phyloP scores from a whole-genome alignment of 73 alveolate species.

The Paramecium primaurelia region DNA sequence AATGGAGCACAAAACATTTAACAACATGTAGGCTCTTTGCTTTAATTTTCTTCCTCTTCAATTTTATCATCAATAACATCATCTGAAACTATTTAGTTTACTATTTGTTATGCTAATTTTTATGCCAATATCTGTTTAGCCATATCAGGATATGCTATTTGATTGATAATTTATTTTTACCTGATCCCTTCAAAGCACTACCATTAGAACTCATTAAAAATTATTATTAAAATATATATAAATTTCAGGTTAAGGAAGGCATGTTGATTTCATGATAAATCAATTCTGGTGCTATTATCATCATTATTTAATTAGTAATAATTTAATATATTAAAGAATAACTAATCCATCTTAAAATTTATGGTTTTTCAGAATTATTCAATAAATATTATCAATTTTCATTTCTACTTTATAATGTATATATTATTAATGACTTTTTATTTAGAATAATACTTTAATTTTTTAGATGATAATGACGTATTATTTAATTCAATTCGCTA shows the following conservation, averaged over 20 bases:
- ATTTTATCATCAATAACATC: conserved; percentile 34
- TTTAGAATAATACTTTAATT: too few species aligned
- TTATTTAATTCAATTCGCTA: neutral
- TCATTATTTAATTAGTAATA: neutral
- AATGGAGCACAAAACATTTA: conserved; percentile 37
- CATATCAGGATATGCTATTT: neutral
- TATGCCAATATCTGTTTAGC: neutral
- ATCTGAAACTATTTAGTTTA: conserved; percentile 16
- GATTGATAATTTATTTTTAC: neutral
- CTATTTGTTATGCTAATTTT: conserved; percentile 15
- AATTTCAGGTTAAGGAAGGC: conserved; percentile 37
- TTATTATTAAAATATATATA: neutral
- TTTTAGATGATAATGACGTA: neutral
- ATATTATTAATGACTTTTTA: too few species aligned
- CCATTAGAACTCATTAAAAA: neutral
- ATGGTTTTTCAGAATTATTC: neutral
- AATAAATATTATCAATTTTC: neutral
- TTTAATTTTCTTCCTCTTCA: neutral
- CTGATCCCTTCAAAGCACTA: neutral
- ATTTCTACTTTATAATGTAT: neutral
- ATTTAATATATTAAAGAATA: neutral
- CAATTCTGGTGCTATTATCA: conserved; percentile 4
- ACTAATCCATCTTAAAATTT: neutral
- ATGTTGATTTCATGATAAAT: conserved; percentile 29
- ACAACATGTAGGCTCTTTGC: conserved; percentile 25